Conservation (phyloP, 1,139 yeast genomes). For the Geotrichum candidum region DNA sequence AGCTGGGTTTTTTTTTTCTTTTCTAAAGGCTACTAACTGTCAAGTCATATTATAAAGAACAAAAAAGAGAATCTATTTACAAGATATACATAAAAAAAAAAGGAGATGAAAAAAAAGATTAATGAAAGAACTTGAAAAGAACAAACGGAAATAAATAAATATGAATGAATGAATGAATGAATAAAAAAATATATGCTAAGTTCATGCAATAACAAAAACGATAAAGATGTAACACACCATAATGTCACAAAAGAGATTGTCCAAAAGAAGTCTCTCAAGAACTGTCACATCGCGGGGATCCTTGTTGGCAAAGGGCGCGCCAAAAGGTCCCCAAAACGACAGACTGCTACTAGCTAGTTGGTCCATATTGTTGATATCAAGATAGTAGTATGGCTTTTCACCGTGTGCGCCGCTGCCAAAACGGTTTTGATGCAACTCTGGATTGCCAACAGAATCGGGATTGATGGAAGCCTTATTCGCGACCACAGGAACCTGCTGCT, state of each 20-base stretch:
- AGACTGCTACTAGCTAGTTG: neutral
- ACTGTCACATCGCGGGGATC: neutral
- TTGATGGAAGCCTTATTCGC: neutral
- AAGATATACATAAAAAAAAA: neutral
- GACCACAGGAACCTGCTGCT: neutral
- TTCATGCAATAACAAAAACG: constrained; percentile 7
- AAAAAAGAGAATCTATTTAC: too few species aligned
- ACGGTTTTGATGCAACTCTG: neutral
- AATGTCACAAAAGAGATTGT: constrained; percentile 6
- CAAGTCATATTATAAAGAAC: neutral
- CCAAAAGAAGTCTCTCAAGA: constrained; percentile 5
- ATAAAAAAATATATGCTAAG: neutral
- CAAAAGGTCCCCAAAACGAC: constrained; percentile 1
- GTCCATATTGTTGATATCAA: constrained; percentile 11
- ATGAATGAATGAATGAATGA: neutral
- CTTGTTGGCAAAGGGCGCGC: neutral
- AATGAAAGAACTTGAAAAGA: too few species aligned
- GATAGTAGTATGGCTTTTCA: constrained; percentile 3
- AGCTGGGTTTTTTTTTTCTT: too few species aligned
- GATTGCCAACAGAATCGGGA: neutral
- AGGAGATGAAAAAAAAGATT: neutral
- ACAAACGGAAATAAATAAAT: neutral
- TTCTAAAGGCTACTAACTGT: too few species aligned
- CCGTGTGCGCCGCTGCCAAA: neutral
- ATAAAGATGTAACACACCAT: constrained; percentile 6